A percentile compares a stretch with the other conserved stretches of the same genome.
These are phyloP conservation scores for Brasenia schreberi DNA, from an alignment of 164 flowering plant species.

Conservation along the genomic window DNA sequence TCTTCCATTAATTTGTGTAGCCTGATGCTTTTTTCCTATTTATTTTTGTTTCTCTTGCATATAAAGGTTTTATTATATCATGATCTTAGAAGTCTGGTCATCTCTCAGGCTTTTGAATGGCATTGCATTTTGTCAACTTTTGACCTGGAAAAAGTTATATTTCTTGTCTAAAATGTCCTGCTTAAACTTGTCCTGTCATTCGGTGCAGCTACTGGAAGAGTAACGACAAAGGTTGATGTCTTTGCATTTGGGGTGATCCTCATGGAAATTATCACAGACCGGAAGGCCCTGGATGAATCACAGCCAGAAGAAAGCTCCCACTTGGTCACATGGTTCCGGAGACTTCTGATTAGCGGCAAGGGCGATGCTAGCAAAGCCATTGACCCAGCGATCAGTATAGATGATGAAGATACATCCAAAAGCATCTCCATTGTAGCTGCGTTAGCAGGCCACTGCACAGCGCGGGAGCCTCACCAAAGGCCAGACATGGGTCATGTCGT, in stretches of 20 bases:
- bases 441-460: conserved; percentile 22
- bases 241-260: conserved; percentile 24
- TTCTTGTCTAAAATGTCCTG: not conserved
- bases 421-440: conserved; percentile 11
- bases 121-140: too few species aligned
- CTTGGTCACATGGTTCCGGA: conserved; percentile 15
- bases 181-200: not conserved
- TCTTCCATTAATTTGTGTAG: too few species aligned
- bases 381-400: too few species aligned
- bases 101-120: too few species aligned
- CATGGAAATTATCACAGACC: conserved; percentile 21
- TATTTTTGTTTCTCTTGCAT: too few species aligned
- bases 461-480: conserved; percentile 17
- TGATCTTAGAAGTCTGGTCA: too few species aligned
- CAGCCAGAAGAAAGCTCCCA: conserved; percentile 29
- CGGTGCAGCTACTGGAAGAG: conserved; percentile 19
- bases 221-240: conserved; percentile 24
- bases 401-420: not conserved
- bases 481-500: conserved; percentile 24
- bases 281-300: conserved; percentile 18
- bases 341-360: too few species aligned
- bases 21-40: too few species aligned
- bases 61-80: too few species aligned
- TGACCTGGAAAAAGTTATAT: too few species aligned
- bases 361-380: too few species aligned